Conservation (phyloP, 2,329 filamentous ascomycete genomes). For the Beauveria bassiana region DNA sequence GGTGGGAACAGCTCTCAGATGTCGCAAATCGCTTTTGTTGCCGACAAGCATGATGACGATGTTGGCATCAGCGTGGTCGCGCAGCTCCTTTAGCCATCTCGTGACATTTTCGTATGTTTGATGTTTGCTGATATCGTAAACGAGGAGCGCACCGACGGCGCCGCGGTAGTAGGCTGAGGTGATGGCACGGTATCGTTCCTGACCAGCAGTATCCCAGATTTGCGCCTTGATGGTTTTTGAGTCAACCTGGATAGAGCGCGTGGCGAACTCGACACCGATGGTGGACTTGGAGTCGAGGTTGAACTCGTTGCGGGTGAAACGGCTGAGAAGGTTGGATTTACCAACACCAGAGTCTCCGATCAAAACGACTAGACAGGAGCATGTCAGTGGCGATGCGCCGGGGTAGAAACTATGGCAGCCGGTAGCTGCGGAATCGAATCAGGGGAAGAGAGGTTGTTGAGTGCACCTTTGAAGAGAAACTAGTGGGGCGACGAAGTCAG, state of each 20-base stretch:
- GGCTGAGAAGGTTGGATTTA: slow-evolving; percentile 98
- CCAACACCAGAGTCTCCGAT: slow-evolving; percentile 99
- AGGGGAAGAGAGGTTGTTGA: background rate
- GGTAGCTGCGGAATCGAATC: slow-evolving; percentile 4
- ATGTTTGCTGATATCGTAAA: slow-evolving; percentile 99
- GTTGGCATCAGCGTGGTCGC: slow-evolving; percentile 96
- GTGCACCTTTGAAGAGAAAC: slow-evolving; percentile 97
- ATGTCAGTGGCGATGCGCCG: slow-evolving; percentile 23
- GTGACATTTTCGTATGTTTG: slow-evolving; percentile 99
- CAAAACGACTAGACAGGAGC: slow-evolving; percentile 65
- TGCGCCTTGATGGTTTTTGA: slow-evolving; percentile 99
- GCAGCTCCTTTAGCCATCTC: slow-evolving; percentile 96
- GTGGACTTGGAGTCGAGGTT: slow-evolving; percentile 99
- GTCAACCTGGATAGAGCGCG: slow-evolving; percentile 96
- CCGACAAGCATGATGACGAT: slow-evolving; percentile 99
- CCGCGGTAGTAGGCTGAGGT: slow-evolving; percentile 98
- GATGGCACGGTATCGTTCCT: slow-evolving; percentile 98
- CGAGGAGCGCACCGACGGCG: slow-evolving; percentile 91
- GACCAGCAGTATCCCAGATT: slow-evolving; percentile 99
- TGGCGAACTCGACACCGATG: slow-evolving; percentile 98
- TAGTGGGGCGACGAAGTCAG: slow-evolving; percentile 36
- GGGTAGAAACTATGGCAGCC: slow-evolving; percentile 10
- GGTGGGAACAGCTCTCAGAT: slow-evolving; percentile 91
- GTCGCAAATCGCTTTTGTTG: slow-evolving; percentile 99
- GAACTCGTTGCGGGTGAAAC: slow-evolving; percentile 99